These are phyloP conservation scores for Brasenia schreberi DNA, from an alignment of 164 flowering plant genomes.

Conservation along the genomic window DNA sequence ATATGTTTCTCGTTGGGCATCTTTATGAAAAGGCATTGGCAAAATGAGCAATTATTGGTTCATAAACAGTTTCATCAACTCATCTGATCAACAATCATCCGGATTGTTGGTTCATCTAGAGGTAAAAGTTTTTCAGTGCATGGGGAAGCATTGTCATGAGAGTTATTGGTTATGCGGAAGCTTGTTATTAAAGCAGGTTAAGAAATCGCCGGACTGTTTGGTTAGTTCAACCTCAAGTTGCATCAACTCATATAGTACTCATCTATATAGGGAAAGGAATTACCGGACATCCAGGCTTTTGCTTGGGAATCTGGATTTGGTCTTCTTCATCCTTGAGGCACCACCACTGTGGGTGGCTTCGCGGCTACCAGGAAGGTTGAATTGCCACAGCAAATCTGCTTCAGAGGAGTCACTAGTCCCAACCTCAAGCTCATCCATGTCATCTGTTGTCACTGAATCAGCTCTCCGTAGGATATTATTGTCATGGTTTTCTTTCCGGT, in stretches of 20 bases:
- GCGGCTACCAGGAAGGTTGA: conserved; percentile 37
- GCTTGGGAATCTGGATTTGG: conserved; percentile 21
- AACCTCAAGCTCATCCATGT: conserved; percentile 66
- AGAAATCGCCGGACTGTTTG: not conserved
- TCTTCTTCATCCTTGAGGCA: conserved; percentile 39
- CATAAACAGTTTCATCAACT: too few species aligned
- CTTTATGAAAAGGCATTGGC: not conserved
- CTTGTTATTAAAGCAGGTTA: not conserved
- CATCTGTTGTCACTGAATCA: conserved; percentile 36
- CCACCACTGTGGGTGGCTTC: conserved; percentile 21
- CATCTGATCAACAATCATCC: too few species aligned
- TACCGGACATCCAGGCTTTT: conserved; percentile 60
- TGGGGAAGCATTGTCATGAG: not conserved
- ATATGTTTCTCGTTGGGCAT: not conserved
- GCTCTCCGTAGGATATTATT: conserved; percentile 19
- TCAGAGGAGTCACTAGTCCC: conserved; percentile 93
- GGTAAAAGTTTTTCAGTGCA: too few species aligned
- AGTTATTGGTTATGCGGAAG: not conserved
- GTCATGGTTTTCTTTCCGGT: conserved; percentile 33
- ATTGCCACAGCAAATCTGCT: conserved; percentile 77
- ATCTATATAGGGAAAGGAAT: not conserved
- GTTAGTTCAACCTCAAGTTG: not conserved
- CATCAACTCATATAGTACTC: not conserved
- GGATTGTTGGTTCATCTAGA: too few species aligned
- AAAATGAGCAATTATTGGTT: too few species aligned